A percentile compares a stretch with the other conserved stretches of the same genome.
Conservation (phyloP, 1,284 basidiomycete genomes). For the Tilletiopsis washingtonensis region DNA sequence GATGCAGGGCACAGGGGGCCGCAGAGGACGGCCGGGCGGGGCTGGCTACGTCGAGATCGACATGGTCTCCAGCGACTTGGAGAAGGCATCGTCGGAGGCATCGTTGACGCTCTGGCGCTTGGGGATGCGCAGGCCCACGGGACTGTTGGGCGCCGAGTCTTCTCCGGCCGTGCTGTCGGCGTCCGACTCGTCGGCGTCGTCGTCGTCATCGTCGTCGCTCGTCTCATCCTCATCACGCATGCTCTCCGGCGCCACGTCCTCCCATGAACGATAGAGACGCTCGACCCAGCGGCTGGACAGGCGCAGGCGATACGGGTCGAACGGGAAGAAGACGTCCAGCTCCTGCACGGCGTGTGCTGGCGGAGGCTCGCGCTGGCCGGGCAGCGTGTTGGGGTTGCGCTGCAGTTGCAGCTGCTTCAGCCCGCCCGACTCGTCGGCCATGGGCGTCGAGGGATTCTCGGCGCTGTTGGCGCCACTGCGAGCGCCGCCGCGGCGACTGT, state of each 20-base stretch:
- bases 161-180: slow-evolving; percentile 6
- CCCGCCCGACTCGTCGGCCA: not conserved
- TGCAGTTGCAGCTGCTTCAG: not conserved
- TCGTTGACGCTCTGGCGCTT: no score
- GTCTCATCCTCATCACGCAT: slow-evolving; percentile 25
- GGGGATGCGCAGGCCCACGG: no score
- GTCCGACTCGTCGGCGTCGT: slow-evolving; percentile 27
- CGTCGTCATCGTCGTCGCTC: slow-evolving; percentile 21
- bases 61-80: not conserved
- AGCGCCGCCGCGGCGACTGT: slow-evolving; percentile 46
- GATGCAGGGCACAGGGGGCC: no score
- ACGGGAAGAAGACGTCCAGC: slow-evolving; percentile 92
- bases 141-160: no score
- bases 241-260: slow-evolving; percentile 50
- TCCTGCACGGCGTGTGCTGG: slow-evolving; percentile 39
- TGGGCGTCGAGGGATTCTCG: not conserved
- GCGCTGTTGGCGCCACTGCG: not conserved
- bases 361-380: not conserved
- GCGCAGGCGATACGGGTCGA: slow-evolving; percentile 90
- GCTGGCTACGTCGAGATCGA: no score
- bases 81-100: not conserved
- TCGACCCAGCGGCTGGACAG: slow-evolving; percentile 51
- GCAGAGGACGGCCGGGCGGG: no score
- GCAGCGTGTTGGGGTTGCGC: not conserved
- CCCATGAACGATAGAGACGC: slow-evolving; percentile 54